Evolutionary conservation across 495 filamentous ascomycete genomes (phyloP).

Genomic region (Daldinia loculata): DNA sequence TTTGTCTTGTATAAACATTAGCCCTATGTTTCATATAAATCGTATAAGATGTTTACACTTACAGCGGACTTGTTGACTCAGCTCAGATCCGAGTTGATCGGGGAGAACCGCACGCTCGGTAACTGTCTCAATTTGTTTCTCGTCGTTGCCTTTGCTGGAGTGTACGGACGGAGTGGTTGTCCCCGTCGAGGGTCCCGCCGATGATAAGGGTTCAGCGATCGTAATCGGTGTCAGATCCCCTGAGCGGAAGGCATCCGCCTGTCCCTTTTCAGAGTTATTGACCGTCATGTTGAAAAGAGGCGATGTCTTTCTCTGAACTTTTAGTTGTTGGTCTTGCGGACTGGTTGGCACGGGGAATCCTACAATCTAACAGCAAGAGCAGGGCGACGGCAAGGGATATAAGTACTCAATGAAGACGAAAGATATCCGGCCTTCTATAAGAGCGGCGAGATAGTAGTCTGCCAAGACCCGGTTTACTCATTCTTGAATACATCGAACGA

Average conservation of each 20-base stretch:
- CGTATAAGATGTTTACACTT: constrained; percentile 3
- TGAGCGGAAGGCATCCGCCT: constrained; percentile 25
- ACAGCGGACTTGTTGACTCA: constrained; percentile 44
- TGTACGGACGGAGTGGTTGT: constrained; percentile 40
- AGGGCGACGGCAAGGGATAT: constrained; percentile 32
- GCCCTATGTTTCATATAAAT: not conserved
- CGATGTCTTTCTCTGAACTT: constrained; percentile 32
- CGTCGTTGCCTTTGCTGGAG: constrained; percentile 30
- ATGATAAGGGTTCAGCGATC: constrained; percentile 20
- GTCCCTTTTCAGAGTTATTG: constrained; percentile 37
- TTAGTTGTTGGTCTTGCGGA: constrained; percentile 22
- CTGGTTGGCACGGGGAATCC: constrained; percentile 39
- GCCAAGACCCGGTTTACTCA: constrained; percentile 16
- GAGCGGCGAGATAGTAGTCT: constrained; percentile 6
- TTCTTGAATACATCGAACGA: constrained; percentile 32
- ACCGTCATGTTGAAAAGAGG: constrained; percentile 37
- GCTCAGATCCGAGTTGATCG: constrained; percentile 37
- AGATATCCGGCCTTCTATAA: constrained; percentile 14
- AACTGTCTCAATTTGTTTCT: constrained; percentile 39
- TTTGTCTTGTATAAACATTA: constrained; percentile 39
- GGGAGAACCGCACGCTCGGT: constrained; percentile 39
- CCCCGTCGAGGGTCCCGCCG: constrained; percentile 35
- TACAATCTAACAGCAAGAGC: constrained; percentile 18
- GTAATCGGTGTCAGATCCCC: constrained; percentile 29
- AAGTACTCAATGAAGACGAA: constrained; percentile 26